Evolutionary conservation across 352 stramenopile genomes (phyloP).

Genomic region (Pythium phragmitis): DNA sequence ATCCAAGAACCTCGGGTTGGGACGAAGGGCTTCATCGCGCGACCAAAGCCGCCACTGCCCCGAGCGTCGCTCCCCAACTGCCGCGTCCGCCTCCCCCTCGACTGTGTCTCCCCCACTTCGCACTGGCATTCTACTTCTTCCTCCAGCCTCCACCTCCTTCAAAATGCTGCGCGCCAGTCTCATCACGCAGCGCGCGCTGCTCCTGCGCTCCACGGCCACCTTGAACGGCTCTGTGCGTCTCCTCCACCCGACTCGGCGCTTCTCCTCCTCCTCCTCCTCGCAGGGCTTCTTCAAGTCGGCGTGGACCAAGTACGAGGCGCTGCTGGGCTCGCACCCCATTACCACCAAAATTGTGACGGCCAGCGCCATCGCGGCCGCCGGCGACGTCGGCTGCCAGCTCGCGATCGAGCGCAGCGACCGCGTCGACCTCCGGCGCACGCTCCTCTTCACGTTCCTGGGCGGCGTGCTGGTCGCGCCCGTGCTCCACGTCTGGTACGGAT

Average conservation of each 20-base stretch:
- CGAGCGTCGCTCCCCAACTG: not conserved
- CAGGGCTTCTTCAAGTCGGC: constrained; percentile 27
- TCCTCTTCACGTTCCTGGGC: constrained; percentile 70
- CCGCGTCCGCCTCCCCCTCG: not conserved
- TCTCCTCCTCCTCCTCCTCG: constrained; percentile 9
- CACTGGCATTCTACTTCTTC: not conserved
- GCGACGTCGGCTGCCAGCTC: constrained; percentile 75
- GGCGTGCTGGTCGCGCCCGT: constrained; percentile 65
- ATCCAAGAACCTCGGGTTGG: not conserved
- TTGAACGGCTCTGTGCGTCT: not conserved
- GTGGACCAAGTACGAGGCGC: constrained; percentile 53
- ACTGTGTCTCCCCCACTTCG: not conserved
- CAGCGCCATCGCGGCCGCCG: constrained; percentile 53
- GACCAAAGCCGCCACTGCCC: not conserved
- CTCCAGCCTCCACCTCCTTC: not conserved
- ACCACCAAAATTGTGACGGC: constrained; percentile 69
- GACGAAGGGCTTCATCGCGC: not conserved
- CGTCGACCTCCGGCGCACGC: constrained; percentile 49
- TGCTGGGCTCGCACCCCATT: constrained; percentile 59
- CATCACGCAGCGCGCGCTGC: constrained; percentile 3
- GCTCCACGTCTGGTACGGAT: constrained; percentile 79
- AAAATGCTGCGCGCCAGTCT: constrained; percentile 3
- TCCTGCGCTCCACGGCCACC: constrained; percentile 1
- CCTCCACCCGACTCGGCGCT: constrained; percentile 9
- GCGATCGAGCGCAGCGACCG: constrained; percentile 35